These are phyloP conservation scores for Asterionellopsis glacialis DNA, from an alignment of 108 stramenopile genomes.

Conservation along the genomic window DNA sequence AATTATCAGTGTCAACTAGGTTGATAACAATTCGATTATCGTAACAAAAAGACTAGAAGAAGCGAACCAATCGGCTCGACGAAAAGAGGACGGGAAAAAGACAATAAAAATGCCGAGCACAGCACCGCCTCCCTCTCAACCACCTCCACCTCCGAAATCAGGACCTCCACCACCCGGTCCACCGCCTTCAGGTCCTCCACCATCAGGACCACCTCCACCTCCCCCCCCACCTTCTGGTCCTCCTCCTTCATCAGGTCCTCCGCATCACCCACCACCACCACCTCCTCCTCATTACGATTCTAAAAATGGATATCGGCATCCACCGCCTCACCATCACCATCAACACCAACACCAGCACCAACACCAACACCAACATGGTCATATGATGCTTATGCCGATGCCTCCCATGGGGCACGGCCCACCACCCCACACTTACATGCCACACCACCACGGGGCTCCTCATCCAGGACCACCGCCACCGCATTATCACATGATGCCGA, in stretches of 20 bases:
- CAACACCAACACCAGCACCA: too few species aligned
- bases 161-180: neutral
- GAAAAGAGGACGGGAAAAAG: too few species aligned
- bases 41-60: too few species aligned
- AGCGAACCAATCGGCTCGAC: too few species aligned
- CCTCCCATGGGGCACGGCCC: neutral
- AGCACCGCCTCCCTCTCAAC: too few species aligned
- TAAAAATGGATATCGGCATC: slow-evolving; percentile 14
- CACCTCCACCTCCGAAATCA: neutral
- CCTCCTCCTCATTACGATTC: slow-evolving; percentile 10
- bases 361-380: neutral
- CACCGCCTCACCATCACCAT: slow-evolving; percentile 31
- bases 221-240: neutral
- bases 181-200: neutral
- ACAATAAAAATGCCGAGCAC: too few species aligned
- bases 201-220: slow-evolving; percentile 1
- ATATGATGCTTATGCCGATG: slow-evolving; percentile 40
- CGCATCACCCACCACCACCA: neutral
- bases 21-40: too few species aligned
- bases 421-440: too few species aligned
- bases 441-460: neutral
- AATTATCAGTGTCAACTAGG: too few species aligned
- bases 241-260: slow-evolving; percentile 5
- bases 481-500: slow-evolving; percentile 36
- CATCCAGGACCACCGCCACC: slow-evolving; percentile 30